Evolutionary conservation across 345 rosid genomes (phyloP), one percentile per base, ranked within the genome.

Genomic region (Ricinus communis): DNA sequence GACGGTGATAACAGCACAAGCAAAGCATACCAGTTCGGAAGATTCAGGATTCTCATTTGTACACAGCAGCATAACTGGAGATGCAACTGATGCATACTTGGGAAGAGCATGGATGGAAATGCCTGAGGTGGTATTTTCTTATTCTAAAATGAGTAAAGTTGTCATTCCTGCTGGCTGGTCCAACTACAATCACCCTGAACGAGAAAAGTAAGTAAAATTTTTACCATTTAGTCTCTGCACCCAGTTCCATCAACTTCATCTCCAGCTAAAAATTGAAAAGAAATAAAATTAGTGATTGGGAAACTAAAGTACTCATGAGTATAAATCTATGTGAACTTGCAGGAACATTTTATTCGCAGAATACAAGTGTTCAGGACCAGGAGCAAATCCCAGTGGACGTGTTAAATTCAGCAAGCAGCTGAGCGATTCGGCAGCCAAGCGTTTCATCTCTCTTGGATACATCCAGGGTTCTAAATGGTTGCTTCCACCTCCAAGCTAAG

Each of bases 1-100:
- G 45, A 77, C 82, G 21, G 82, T 84, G 25, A 88, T 93, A 65
- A 69, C 96, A 0, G 91, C 97, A 8, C 92, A 91, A 9, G 93
- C 82, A 4, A 84, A 91, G 70, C 0, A 60, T 11, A 77, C 58
- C 38, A 2, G 1, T 0, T 16, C 38, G 0, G 88, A 87, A 28
- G 75, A 85, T 56, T 75, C 80, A 0, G 97, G 93, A 43, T 90
- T 68, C 71, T 69, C 85, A 1, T 82, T 91, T 31, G 90, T 84
- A 40, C 96, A 90, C 49, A 76, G 91, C 80, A 73, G 21, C 22
- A 8, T 92, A 46, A 77, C 79, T 0, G 96, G 93, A 16, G 46
- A 60, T 0, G 89, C 81, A 18, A 71, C 16, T 0, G 79, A 80
- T 8, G 74, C 91, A 12, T 84, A 57, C 66, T 73, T 89, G 74